Base-by-base conservation (phyloP, 2,329 filamentous ascomycete genomes). In the Epicoccum nigrum region DNA sequence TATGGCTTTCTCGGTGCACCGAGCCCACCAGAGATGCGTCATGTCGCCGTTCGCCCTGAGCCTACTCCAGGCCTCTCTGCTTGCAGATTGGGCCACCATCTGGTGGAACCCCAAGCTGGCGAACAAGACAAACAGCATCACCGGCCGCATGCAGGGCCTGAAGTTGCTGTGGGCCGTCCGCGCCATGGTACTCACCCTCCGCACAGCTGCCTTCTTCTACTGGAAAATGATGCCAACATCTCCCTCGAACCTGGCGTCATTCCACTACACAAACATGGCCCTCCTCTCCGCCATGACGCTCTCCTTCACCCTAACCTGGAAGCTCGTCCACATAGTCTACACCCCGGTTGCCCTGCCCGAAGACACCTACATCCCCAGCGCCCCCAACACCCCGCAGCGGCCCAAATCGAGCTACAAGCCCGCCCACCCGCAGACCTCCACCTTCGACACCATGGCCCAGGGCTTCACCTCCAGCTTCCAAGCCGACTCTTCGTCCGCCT, bases 41-140 rank as follows among this genome's bases (percentile, higher is more conserved):
- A 48, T 60, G 31, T 64, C 64, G 11, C 42, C 58, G 1, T 19
- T 45, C 9, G 49, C 67, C 25, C 45, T 59, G 16, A 48, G 46
- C 15, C 30, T 64, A 16, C 55, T 68, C 20, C 43, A 55, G 19
- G 59, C 40, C n/a, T 64, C 81, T 16, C 70, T 86, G 16, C 60
- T 73, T 44, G 71, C 79, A 11, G 81, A 80, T 28, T 58, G 84
- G 2, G 60, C 80, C 15, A 81, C 84, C 3, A 71, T 81, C 11
- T 87, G 84, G 81, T 90, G 87, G 87, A 90, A 89, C 55, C 86
- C 86, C 0, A 81, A 81, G 51, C 83, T 89, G 58, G 79, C 83
- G 27, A 79, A 86, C 60, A 82, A 86, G 83, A 46, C 87, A 81
- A 66, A 82, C 78, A 21, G 80, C 75, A 55, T 85, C 83, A 62